Evolutionary conservation across 176 grass and related monocot genomes (phyloP).

Genomic region (Elaeis guineensis): DNA sequence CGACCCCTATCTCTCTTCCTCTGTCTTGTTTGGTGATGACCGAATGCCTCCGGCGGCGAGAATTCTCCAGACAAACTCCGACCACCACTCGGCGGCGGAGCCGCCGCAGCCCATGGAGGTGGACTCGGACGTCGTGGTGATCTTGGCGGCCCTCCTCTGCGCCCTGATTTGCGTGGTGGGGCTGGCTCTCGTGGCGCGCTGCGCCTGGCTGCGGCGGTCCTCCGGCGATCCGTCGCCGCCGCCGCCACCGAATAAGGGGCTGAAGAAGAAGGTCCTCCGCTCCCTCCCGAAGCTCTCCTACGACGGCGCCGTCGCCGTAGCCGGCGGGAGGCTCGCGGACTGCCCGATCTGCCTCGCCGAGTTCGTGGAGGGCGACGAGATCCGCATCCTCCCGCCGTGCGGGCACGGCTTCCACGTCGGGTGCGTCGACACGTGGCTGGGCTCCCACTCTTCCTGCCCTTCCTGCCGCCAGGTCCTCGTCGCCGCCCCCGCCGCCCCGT

Average conservation of each 20-base stretch:
- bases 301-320: conserved; percentile 23
- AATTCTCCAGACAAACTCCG: conserved; percentile 41
- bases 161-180: conserved; percentile 64
- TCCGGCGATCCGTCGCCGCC: background rate
- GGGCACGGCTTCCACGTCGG: conserved; percentile 59
- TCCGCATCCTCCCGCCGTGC: conserved; percentile 69
- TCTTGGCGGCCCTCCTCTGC: conserved; percentile 66
- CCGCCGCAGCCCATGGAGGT: conserved; percentile 27
- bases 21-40: background rate
- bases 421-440: conserved; percentile 69
- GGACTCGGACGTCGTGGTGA: conserved; percentile 53
- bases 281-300: conserved; percentile 46
- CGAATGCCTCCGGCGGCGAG: conserved; percentile 29
- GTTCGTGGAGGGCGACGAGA: conserved; percentile 46
- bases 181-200: conserved; percentile 47
- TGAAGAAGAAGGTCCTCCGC: conserved; percentile 62
- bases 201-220: conserved; percentile 38
- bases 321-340: conserved; percentile 23
- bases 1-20: background rate
- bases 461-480: conserved; percentile 64
- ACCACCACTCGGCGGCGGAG: conserved; percentile 14
- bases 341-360: conserved; percentile 73
- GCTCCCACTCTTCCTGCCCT: conserved; percentile 56
- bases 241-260: conserved; percentile 34
- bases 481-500: conserved; percentile 24